A percentile compares a stretch with the other conserved stretches of the same genome.
Conservation (phyloP, 2,329 filamentous ascomycete species). For the Coleophoma crateriformis region DNA sequence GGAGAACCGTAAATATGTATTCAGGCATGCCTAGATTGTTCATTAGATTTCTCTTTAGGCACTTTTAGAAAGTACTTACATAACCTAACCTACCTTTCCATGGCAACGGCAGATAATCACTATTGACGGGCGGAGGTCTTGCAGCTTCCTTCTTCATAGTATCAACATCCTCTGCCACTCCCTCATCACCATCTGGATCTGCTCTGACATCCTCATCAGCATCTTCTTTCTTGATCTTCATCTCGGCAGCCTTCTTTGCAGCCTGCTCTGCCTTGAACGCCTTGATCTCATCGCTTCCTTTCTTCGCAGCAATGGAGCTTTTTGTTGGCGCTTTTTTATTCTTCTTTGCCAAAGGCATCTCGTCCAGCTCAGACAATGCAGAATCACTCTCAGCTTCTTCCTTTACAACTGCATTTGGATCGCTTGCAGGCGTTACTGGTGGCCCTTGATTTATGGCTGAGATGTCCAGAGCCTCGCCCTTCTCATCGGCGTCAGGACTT, state of each 20-base stretch:
- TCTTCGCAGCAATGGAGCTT: conserved; percentile 24
- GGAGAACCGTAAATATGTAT: conserved; percentile 80
- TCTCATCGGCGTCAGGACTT: conserved; percentile 24
- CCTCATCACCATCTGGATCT: conserved; percentile 23
- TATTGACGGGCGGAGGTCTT: conserved; percentile 70
- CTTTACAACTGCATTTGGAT: conserved; percentile 3
- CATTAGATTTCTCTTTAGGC: no score
- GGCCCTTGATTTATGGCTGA: conserved; percentile 4
- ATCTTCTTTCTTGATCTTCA: conserved; percentile 19
- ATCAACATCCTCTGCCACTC: conserved; percentile 20
- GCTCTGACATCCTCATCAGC: conserved; percentile 21
- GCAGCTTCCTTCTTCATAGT: conserved; percentile 21
- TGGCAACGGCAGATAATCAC: conserved; percentile 74
- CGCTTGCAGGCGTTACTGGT: conserved; percentile 4
- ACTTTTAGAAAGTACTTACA: conserved; percentile 42
- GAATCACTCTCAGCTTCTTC: conserved; percentile 14
- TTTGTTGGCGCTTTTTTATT: conserved; percentile 21
- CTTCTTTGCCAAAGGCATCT: conserved; percentile 11
- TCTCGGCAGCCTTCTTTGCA: conserved; percentile 18
- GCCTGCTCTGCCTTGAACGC: conserved; percentile 24
- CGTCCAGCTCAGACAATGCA: conserved; percentile 12
- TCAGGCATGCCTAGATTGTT: conserved; percentile 66
- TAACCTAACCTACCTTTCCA: conserved; percentile 90
- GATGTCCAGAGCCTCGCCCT: conserved; percentile 19
- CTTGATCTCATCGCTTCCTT: conserved; percentile 25